A percentile compares a stretch with the other conserved stretches of the same genome.
Conservation (phyloP, 1,284 basidiomycete genomes). For the Cryptococcus sp. region DNA sequence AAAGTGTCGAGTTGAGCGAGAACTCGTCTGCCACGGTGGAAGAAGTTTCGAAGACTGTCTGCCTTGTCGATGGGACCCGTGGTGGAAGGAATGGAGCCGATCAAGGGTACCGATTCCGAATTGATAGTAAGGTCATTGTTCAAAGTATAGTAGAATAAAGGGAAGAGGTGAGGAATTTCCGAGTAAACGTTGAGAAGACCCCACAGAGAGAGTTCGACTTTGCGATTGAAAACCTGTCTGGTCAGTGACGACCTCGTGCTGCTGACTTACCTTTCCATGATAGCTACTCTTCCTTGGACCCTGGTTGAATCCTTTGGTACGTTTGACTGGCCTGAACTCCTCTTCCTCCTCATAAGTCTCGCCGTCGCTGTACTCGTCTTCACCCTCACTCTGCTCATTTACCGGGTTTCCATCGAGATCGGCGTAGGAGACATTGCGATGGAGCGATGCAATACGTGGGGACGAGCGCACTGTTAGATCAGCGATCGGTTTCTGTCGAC, state of each 20-base stretch:
- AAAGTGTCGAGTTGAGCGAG: slow-evolving; percentile 45
- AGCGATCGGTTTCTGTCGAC: slow-evolving; percentile 7
- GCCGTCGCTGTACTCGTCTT: slow-evolving; percentile 21
- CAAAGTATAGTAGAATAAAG: slow-evolving; percentile 46
- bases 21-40: slow-evolving; percentile 39
- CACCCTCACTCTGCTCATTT: slow-evolving; percentile 9
- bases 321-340: slow-evolving; percentile 33
- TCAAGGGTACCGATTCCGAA: slow-evolving; percentile 41
- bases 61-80: slow-evolving; percentile 35
- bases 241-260: too few relatives aligned
- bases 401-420: slow-evolving; percentile 25
- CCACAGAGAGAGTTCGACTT: slow-evolving; percentile 31
- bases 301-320: slow-evolving; percentile 15
- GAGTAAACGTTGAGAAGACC: slow-evolving; percentile 37
- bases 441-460: slow-evolving; percentile 33
- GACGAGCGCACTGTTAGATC: slow-evolving; percentile 31
- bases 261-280: too few relatives aligned
- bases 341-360: slow-evolving; percentile 31
- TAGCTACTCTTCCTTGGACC: neutral
- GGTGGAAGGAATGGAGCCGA: slow-evolving; percentile 42
- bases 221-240: neutral
- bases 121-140: slow-evolving; percentile 42
- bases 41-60: slow-evolving; percentile 31
- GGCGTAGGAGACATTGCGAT: slow-evolving; percentile 36
- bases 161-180: slow-evolving; percentile 33